A percentile compares a stretch with the other conserved stretches of the same genome.
Conservation (phyloP, 768 basidiomycete genomes). For the Lentinula lateritia region DNA sequence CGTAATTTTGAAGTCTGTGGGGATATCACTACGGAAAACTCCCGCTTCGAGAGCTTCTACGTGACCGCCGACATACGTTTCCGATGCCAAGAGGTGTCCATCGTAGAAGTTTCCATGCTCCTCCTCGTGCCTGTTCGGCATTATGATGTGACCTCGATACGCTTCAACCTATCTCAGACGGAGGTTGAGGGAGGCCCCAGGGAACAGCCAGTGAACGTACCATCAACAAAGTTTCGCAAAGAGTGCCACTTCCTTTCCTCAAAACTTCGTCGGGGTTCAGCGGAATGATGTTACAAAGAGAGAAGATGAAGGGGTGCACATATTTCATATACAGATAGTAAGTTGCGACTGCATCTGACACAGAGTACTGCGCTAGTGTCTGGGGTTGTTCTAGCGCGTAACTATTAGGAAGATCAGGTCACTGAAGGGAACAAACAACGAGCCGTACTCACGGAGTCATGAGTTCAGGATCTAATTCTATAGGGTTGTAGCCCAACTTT, state of each 20-base stretch:
- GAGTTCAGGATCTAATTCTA: conserved; percentile 94
- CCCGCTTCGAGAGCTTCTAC: conserved; percentile 98
- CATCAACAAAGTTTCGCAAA: conserved; percentile 98
- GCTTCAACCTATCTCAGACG: conserved; percentile 77
- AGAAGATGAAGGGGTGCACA: conserved; percentile 99
- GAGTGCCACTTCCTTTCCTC: conserved; percentile 91
- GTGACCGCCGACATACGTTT: conserved; percentile 98
- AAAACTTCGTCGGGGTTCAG: conserved; percentile 94
- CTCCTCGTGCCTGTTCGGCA: conserved; percentile 98
- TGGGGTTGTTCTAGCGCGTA: conserved; percentile 97
- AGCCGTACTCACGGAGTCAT: conserved; percentile 89
- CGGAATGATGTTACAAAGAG: conserved; percentile 97
- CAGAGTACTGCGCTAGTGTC: conserved; percentile 92
- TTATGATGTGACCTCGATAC: conserved; percentile 84
- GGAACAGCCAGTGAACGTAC: conserved; percentile 36
- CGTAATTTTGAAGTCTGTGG: conserved; percentile 91
- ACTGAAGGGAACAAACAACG: not conserved
- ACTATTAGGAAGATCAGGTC: conserved; percentile 30
- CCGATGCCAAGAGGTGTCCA: conserved; percentile 93
- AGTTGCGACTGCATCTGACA: conserved; percentile 99
- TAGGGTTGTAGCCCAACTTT: conserved; percentile 94
- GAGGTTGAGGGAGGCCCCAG: conserved; percentile 1
- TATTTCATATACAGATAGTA: conserved; percentile 99
- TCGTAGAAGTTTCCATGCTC: conserved; percentile 88
- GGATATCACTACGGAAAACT: conserved; percentile 94